phyloP scores from a whole-genome alignment of 129 eudicot species.

The Glebionis coronaria region DNA sequence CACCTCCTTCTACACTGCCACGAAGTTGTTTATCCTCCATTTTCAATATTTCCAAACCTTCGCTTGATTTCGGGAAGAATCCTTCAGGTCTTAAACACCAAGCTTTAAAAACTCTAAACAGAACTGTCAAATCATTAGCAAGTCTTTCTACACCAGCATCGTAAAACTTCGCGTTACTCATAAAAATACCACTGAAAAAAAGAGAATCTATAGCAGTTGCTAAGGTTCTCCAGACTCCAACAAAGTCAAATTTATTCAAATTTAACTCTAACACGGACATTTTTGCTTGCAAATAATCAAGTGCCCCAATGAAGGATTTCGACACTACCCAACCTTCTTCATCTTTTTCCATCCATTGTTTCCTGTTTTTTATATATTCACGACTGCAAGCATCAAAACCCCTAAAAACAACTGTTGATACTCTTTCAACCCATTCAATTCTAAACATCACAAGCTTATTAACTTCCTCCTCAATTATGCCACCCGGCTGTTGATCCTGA shows the following conservation, averaged over 20 bases:
- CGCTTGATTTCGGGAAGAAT: conserved; percentile 66
- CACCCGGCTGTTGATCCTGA: conserved; percentile 5
- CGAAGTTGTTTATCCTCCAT: conserved; percentile 48
- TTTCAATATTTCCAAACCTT: conserved; percentile 69
- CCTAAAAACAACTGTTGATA: conserved; percentile 65
- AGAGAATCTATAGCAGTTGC: conserved; percentile 59
- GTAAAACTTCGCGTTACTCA: conserved; percentile 55
- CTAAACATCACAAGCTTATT: conserved; percentile 64
- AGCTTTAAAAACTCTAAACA: conserved; percentile 33
- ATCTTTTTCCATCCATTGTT: conserved; percentile 71
- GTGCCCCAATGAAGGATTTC: conserved; percentile 60
- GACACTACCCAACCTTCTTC: conserved; percentile 69
- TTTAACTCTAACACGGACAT: conserved; percentile 51
- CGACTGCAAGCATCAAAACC: conserved; percentile 68
- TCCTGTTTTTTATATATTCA: conserved; percentile 69
- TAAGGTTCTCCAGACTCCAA: conserved; percentile 77
- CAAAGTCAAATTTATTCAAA: conserved; percentile 70
- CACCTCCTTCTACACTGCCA: conserved; percentile 35
- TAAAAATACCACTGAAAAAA: conserved; percentile 45
- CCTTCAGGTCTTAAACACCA: conserved; percentile 97
- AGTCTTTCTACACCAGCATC: conserved; percentile 73
- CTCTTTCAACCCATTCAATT: conserved; percentile 73
- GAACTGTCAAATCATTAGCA: neutral
- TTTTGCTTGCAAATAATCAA: conserved; percentile 78
- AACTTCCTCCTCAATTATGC: conserved; percentile 59